Evolutionary conservation across 768 basidiomycete species (phyloP).

Genomic region (Fomitopsis pulvina): DNA sequence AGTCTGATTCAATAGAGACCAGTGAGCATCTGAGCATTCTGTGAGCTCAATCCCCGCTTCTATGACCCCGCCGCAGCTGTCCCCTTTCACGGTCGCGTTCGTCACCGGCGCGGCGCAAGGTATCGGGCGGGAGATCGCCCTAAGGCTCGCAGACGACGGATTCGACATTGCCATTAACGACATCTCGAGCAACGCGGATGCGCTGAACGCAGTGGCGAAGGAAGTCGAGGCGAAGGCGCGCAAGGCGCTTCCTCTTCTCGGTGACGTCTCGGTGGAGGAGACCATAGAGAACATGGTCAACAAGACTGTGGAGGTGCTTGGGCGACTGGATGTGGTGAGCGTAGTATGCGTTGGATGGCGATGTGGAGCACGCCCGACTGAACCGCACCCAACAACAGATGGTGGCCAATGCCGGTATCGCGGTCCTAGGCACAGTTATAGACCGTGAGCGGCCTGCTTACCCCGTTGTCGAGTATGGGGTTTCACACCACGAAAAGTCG

Average conservation of each 20-base stretch:
- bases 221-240: slow-evolving; percentile 17
- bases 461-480: not conserved
- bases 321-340: slow-evolving; percentile 42
- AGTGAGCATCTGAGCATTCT: too few relatives aligned
- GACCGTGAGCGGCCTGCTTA: slow-evolving; percentile 6
- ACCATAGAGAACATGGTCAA: slow-evolving; percentile 37
- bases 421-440: slow-evolving; percentile 4
- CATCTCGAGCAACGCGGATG: slow-evolving; percentile 8
- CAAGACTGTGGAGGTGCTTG: slow-evolving; percentile 23
- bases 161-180: slow-evolving; percentile 16
- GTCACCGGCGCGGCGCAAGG: slow-evolving; percentile 25
- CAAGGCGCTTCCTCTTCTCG: slow-evolving; percentile 21
- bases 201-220: slow-evolving; percentile 11
- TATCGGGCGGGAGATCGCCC: slow-evolving; percentile 21
- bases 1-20: too few relatives aligned
- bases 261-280: slow-evolving; percentile 35
- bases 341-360: slow-evolving; percentile 16
- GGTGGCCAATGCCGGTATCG: slow-evolving; percentile 22
- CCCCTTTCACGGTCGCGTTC: slow-evolving; percentile 14
- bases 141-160: slow-evolving; percentile 23
- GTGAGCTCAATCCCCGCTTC: too few relatives aligned
- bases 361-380: slow-evolving; percentile 41
- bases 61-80: not conserved
- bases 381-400: slow-evolving; percentile 13
- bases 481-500: slow-evolving; percentile 16